Conservation (phyloP, 257 asterid genomes). For the Nyctanthes arbortristis region DNA sequence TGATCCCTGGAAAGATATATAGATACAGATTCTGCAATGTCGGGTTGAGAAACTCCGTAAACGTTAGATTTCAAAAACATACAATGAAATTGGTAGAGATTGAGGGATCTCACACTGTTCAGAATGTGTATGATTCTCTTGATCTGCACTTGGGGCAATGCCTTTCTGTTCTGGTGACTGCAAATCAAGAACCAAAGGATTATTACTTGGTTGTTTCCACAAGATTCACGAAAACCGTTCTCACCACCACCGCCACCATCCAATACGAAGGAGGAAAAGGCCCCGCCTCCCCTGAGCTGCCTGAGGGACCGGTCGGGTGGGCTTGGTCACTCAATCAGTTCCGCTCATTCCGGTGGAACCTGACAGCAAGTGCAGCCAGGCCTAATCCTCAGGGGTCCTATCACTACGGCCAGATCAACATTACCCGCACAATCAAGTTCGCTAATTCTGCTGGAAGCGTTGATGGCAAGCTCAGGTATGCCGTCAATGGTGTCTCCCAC, state of each 20-base stretch:
- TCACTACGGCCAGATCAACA: constrained; percentile 71
- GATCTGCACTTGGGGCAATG: constrained; percentile 63
- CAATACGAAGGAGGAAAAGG: constrained; percentile 42
- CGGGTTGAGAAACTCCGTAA: constrained; percentile 52
- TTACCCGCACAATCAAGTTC: constrained; percentile 64
- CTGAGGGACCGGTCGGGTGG: constrained; percentile 52
- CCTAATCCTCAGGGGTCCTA: constrained; percentile 87
- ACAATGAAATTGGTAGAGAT: constrained; percentile 49
- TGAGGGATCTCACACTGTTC: constrained; percentile 65
- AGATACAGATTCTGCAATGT: constrained; percentile 60
- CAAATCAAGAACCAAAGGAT: constrained; percentile 45
- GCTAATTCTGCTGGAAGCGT: constrained; percentile 33
- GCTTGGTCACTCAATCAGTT: constrained; percentile 68
- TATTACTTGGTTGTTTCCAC: constrained; percentile 51
- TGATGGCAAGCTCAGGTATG: constrained; percentile 58
- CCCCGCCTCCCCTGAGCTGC: constrained; percentile 32
- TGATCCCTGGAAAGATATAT: constrained; percentile 43
- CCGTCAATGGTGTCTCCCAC: constrained; percentile 61
- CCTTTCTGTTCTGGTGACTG: constrained; percentile 46
- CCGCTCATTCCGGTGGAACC: constrained; percentile 59
- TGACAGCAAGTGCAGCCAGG: constrained; percentile 79
- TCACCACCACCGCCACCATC: constrained; percentile 35
- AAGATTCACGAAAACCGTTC: constrained; percentile 42
- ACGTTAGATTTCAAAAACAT: constrained; percentile 46
- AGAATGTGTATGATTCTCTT: constrained; percentile 53